A percentile compares a stretch with the other conserved stretches of the same genome.
These are phyloP conservation scores for Meripilus lineatus DNA, from an alignment of 1,284 basidiomycete species.

Conservation along the genomic window DNA sequence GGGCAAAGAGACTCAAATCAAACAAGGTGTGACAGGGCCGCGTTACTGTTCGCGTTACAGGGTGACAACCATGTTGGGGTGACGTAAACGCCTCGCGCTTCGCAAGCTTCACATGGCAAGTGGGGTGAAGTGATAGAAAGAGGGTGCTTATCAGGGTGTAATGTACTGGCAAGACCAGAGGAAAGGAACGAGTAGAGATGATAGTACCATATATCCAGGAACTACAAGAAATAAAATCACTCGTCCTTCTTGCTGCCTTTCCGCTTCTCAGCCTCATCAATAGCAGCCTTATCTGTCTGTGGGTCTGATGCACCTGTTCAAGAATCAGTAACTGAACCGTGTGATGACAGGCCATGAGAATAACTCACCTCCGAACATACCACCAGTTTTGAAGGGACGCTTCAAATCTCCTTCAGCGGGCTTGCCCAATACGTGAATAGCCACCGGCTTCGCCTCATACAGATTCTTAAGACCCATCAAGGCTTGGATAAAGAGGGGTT, in stretches of 20 bases:
- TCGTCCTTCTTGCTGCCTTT: conserved; percentile 76
- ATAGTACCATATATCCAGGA: conserved; percentile 1
- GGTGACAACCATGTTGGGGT: too few species aligned
- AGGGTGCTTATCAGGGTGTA: too few species aligned
- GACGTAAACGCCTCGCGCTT: too few species aligned
- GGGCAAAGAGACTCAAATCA: too few species aligned
- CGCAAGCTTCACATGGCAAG: too few species aligned
- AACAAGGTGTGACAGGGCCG: too few species aligned
- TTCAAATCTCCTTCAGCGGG: conserved; percentile 83
- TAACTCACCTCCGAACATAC: conserved; percentile 65
- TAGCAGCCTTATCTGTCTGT: conserved; percentile 80
- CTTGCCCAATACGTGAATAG: conserved; percentile 75
- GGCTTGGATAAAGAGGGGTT: conserved; percentile 88
- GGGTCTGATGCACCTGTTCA: conserved; percentile 46
- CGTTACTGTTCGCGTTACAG: too few species aligned
- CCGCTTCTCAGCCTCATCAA: conserved; percentile 85
- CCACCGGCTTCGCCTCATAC: conserved; percentile 80
- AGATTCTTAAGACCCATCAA: conserved; percentile 87
- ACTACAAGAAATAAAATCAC: conserved; percentile 4
- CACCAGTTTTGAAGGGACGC: conserved; percentile 84
- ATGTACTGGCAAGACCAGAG: too few species aligned
- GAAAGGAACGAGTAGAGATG: background rate
- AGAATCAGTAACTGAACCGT: conserved; percentile 1
- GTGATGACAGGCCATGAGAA: conserved; percentile 3
- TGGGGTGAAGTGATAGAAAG: too few species aligned